A percentile compares a stretch with the other conserved stretches of the same genome.
phyloP scores from a whole-genome alignment of 78 protist species.

The Monocercomonoides exilis region DNA sequence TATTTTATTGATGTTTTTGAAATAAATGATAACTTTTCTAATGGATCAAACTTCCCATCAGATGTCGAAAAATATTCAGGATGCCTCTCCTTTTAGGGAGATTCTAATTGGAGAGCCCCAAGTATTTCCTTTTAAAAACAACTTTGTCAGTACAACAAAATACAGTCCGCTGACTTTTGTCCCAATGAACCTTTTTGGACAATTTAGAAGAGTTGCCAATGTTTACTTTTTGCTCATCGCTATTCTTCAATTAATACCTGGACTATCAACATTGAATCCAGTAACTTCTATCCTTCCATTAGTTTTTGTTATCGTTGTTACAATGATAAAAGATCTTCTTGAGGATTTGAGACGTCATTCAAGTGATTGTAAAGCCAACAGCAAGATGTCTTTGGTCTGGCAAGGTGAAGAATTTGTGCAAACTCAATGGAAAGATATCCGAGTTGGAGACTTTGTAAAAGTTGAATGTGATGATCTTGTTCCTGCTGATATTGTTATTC shows the following conservation, averaged over 20 bases:
- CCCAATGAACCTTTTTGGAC: constrained; percentile 29
- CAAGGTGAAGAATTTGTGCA: background rate
- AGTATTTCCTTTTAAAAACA: background rate
- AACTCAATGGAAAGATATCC: constrained; percentile 12
- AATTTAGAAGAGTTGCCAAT: constrained; percentile 44
- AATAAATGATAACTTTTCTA: too few relatives aligned
- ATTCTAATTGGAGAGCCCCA: background rate
- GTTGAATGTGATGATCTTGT: constrained; percentile 45
- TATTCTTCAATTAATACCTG: constrained; percentile 45
- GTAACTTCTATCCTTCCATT: constrained; percentile 24
- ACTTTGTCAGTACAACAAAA: constrained; percentile 19
- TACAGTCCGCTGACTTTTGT: constrained; percentile 8
- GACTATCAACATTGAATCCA: constrained; percentile 38
- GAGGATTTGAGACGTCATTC: constrained; percentile 34
- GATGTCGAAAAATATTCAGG: too few relatives aligned
- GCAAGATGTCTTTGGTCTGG: background rate
- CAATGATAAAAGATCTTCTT: constrained; percentile 5
- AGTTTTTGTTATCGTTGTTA: background rate
- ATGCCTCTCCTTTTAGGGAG: too few relatives aligned
- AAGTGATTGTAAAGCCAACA: constrained; percentile 34
- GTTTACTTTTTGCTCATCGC: constrained; percentile 67
- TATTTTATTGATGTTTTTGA: too few relatives aligned
- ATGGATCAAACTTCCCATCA: too few relatives aligned
- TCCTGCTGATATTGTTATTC: constrained; percentile 74
- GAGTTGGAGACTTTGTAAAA: constrained; percentile 59